Conservation (phyloP, 2,329 filamentous ascomycete species). For the Epicoccum sorghinum region DNA sequence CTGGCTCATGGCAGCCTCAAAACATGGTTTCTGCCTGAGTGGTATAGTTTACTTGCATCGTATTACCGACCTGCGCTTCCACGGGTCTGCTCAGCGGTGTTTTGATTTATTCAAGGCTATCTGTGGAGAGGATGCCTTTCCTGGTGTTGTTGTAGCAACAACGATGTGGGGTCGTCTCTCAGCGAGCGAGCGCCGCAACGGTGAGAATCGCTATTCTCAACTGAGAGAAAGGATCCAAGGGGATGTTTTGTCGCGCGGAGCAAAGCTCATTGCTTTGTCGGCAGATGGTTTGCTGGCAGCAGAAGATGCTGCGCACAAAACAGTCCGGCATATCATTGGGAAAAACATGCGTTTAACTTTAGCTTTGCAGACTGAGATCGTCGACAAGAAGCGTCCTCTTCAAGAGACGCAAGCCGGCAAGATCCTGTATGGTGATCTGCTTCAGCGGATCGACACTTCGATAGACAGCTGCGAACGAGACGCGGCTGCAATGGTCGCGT, state of each 20-base stretch:
- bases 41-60: slow-evolving; percentile 56
- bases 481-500: background rate
- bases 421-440: background rate
- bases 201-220: background rate
- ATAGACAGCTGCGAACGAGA: background rate
- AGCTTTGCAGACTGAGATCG: background rate
- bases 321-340: background rate
- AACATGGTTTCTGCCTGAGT: slow-evolving; percentile 40
- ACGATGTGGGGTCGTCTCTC: slow-evolving; percentile 49
- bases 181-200: background rate
- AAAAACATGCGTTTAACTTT: background rate
- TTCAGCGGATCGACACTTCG: background rate
- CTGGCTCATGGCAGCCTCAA: slow-evolving; percentile 46
- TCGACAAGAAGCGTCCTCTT: background rate
- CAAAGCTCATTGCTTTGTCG: background rate
- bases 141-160: slow-evolving; percentile 51
- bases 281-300: background rate
- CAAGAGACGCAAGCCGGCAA: background rate
- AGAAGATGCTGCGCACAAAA: background rate
- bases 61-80: slow-evolving; percentile 52
- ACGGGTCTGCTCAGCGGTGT: slow-evolving; percentile 50
- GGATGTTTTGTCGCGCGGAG: background rate
- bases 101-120: slow-evolving; percentile 54
- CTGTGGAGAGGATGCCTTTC: slow-evolving; percentile 49
- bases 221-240: background rate